Evolutionary conservation across 2,329 filamentous ascomycete species (phyloP), one percentile per base, ranked within the genome.

Genomic region (Colletotrichum tamarilloi): DNA sequence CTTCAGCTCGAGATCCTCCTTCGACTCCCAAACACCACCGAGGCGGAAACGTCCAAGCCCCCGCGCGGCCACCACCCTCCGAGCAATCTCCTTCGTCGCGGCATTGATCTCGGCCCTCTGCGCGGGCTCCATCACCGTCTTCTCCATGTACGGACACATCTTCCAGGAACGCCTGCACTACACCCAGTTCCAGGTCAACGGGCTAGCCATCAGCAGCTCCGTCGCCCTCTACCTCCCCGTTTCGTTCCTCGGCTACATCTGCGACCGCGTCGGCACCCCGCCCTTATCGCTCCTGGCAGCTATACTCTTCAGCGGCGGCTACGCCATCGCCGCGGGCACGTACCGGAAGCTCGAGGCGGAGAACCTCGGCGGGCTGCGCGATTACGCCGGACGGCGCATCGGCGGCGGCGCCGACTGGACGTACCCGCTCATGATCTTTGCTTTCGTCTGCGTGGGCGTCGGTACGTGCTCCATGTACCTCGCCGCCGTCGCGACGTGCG

Each of bases 211-310:
- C 77, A 92, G 93, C 19, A 95, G 95, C 68, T 96, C 95, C 80
- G 85, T 98, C 52, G 92, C 94, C 49, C 92, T 97, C 85, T 99
- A 99, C 84, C 88, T 98, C 5, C 94, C 94, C n/a, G 95, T 98
- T 3, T 94, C 96, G 2, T 78, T 97, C 53, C 93, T 97, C 78
- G 97, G 97, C 49, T 97, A 96, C 82, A 85, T 97, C 63, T 98
- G 96, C 86, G 97, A 99, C 83, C 93, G 96, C 62, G 90, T 93
- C 75, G 95, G 95, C 1, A 94, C 96, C 0, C 91, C 92, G 2
- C 91, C 93, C 12, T 88, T 98, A 9, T 93, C 94, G 0, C 83
- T 97, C 2, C 81, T 94, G 3, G 91, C 95, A 0, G 93, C 91
- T 0, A 73, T 91, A 12, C 84, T 97, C 19, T 97, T 98, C 76